Evolutionary conservation across 331 rosid genomes (phyloP).

Genomic region (Stylosanthes scabra): DNA sequence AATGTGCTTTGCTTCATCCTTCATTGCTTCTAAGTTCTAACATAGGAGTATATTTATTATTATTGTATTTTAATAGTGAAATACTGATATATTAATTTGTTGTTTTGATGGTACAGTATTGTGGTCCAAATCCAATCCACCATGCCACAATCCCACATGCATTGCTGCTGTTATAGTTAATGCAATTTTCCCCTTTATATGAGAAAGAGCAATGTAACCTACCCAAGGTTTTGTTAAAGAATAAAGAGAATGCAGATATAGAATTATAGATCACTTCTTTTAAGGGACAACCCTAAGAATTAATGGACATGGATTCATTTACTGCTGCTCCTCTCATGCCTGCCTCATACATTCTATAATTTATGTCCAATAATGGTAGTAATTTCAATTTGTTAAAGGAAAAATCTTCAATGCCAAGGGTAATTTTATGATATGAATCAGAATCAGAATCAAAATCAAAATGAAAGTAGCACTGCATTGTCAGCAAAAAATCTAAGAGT

Average conservation of each 20-base stretch:
- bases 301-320: neutral
- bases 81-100: neutral
- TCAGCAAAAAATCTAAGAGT: too few relatives aligned
- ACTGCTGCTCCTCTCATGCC: neutral
- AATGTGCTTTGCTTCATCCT: neutral
- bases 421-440: neutral
- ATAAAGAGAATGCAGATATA: neutral
- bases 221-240: neutral
- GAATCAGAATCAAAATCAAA: slow-evolving; percentile 25
- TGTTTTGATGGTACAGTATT: neutral
- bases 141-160: slow-evolving; percentile 3
- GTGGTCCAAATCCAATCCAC: slow-evolving; percentile 15
- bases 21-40: neutral
- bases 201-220: slow-evolving; percentile 10
- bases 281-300: slow-evolving; percentile 5
- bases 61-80: neutral
- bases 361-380: neutral
- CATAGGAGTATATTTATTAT: neutral
- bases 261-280: neutral
- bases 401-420: neutral
- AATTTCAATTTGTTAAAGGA: neutral
- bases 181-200: neutral
- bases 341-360: neutral
- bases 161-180: neutral
- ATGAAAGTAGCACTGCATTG: neutral